Conservation (phyloP, 2,329 filamentous ascomycete species). For the Ophiostoma quercus region DNA sequence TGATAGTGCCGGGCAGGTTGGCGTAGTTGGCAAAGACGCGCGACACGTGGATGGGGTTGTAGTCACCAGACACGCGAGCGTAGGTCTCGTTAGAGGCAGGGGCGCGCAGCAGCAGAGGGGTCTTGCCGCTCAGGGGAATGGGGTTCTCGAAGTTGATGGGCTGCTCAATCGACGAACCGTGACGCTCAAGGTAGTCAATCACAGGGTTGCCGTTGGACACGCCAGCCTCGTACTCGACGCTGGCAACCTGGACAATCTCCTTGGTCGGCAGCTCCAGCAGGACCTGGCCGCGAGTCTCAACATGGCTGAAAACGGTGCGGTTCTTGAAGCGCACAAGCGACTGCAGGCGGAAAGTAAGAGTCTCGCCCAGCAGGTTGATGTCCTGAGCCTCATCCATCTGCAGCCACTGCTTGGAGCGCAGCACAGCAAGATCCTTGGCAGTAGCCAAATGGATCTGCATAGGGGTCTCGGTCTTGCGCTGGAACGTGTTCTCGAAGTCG, state of each 20-base stretch:
- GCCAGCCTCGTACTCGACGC: constrained; percentile 89
- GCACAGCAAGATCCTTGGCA: constrained; percentile 84
- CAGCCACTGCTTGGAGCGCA: constrained; percentile 98
- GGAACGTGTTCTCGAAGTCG: constrained; percentile 97
- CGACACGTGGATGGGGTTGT: constrained; percentile 98
- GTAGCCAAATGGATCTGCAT: constrained; percentile 87
- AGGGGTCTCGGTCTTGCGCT: constrained; percentile 91
- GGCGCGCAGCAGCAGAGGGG: constrained; percentile 79
- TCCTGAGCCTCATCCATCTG: constrained; percentile 66
- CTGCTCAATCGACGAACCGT: constrained; percentile 90
- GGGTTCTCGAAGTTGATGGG: constrained; percentile 95
- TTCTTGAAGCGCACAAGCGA: constrained; percentile 93
- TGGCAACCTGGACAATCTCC: constrained; percentile 95
- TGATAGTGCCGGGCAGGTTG: constrained; percentile 93
- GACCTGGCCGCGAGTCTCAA: constrained; percentile 88
- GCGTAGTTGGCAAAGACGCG: constrained; percentile 95
- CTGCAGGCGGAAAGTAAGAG: constrained; percentile 90
- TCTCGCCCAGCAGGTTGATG: constrained; percentile 85
- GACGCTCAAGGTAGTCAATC: constrained; percentile 87
- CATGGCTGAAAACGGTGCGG: constrained; percentile 81
- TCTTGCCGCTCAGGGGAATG: constrained; percentile 90
- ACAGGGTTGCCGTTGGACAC: constrained; percentile 93
- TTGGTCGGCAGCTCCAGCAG: constrained; percentile 92
- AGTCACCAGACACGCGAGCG: constrained; percentile 93
- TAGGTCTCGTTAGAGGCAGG: constrained; percentile 97